Base-by-base conservation (phyloP, 306 rosid genomes). In the Prunus salicina region DNA sequence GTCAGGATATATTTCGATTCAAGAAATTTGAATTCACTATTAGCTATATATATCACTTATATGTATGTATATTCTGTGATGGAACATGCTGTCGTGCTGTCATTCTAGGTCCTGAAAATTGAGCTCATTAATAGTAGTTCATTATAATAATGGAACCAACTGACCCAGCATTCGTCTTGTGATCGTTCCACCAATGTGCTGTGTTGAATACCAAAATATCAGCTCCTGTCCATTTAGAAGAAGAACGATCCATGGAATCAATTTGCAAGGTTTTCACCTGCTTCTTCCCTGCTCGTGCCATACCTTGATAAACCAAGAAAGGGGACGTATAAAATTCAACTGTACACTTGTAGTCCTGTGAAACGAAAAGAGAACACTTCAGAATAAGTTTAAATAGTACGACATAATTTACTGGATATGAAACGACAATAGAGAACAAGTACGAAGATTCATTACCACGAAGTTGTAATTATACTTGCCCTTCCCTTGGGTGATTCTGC, bases 161-260 rank as follows among this genome's bases (percentile, higher is more conserved):
- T 84, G 69, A 95, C 99, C 99, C 97, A 11, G 97, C 84, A 82
- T 95, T 83, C 56, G 97, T 95, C 80, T 95, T 95, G 88, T 77
- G 82, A 88, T 95, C 97, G 24, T 96, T 85, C 98, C 98, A 92
- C 98, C 98, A 92, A 88, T 95, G 97, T 51, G 96, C 98, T 45
- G 97, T 87, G 79, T 95, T 95, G 82, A 95, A 95, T 76, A 95
- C 81, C 90, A 95, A 81, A 83, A 92, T 73, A 86, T 92, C 91
- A 79, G 98, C 97, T 62, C 87, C 96, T 79, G 87, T 87, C 98
- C 98, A 95, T 84, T 96, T 86, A 2, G 98, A 89, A 5, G 97
- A 87, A 55, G 97, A 83, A 2, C 81, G 98, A 85, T 95, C 96
- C 27, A 92, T 82, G 19, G 88, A 82, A 83, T 95, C 98, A 62